These are phyloP conservation scores for Talaromyces verruculosus DNA, from an alignment of 2,329 filamentous ascomycete genomes.

Conservation along the genomic window DNA sequence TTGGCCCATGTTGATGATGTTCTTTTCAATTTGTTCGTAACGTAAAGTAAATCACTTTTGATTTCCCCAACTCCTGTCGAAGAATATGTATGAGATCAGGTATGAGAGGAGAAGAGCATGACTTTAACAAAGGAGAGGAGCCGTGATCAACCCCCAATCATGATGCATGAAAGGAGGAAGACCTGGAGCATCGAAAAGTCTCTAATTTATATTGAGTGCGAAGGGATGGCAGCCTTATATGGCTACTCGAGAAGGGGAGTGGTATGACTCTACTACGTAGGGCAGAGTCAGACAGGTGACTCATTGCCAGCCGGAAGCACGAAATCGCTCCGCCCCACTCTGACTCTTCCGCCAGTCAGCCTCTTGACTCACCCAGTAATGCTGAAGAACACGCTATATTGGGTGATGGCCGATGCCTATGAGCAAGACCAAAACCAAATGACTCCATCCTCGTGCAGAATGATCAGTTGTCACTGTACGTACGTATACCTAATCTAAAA, in stretches of 20 bases:
- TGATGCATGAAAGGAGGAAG: slow-evolving; percentile 12
- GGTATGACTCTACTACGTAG: not conserved
- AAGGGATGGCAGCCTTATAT: not conserved
- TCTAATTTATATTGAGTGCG: not conserved
- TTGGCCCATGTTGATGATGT: slow-evolving; percentile 42
- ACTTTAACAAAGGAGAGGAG: not conserved
- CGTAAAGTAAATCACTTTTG: not conserved
- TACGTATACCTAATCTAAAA: not conserved
- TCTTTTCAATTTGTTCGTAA: slow-evolving; percentile 3
- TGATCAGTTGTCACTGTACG: not conserved
- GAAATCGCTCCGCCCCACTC: slow-evolving; percentile 5
- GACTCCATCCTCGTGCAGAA: not conserved
- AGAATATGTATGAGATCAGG: not conserved
- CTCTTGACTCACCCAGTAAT: not conserved
- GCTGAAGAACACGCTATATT: not conserved
- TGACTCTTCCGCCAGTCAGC: not conserved
- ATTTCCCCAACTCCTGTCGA: not conserved
- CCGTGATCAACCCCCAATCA: slow-evolving; percentile 13
- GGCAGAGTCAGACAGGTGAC: slow-evolving; percentile 10
- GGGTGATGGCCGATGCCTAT: not conserved
- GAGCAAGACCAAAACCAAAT: not conserved
- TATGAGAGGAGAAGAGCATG: not conserved
- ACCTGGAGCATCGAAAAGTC: not conserved
- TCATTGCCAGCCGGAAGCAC: slow-evolving; percentile 11
- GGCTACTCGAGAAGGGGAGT: not conserved